Conservation (phyloP, 345 rosid genomes). For the Geranium rotundifolium region DNA sequence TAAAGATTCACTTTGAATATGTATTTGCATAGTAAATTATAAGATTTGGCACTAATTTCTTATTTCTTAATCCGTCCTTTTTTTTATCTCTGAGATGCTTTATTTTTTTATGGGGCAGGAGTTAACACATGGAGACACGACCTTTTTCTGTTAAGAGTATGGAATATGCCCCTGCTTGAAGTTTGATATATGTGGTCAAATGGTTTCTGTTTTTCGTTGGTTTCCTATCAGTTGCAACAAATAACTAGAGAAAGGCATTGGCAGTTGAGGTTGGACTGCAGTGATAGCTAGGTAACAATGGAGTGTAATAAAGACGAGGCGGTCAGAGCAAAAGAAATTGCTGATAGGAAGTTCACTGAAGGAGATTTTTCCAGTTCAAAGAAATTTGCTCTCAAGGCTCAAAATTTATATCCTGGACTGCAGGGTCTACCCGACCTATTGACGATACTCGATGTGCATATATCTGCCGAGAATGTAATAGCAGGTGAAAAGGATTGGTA, state of each 20-base stretch:
- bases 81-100: neutral
- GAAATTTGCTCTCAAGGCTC: conserved; percentile 71
- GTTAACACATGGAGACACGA: neutral
- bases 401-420: conserved; percentile 54
- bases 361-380: conserved; percentile 64
- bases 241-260: neutral
- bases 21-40: conserved; percentile 2
- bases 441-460: conserved; percentile 46
- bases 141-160: conserved; percentile 6
- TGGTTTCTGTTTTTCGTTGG: neutral
- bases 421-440: conserved; percentile 60
- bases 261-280: conserved; percentile 8
- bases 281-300: conserved; percentile 23
- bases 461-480: conserved; percentile 51
- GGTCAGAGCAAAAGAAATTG: conserved; percentile 68
- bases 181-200: neutral
- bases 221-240: neutral
- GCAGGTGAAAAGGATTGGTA: conserved; percentile 74
- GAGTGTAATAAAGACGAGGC: conserved; percentile 96
- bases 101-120: conserved; percentile 18
- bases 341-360: conserved; percentile 62
- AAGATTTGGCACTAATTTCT: neutral
- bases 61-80: neutral
- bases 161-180: neutral
- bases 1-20: neutral